phyloP scores from a whole-genome alignment of 805 yeast genomes.

The Hanseniaspora pseudoguilliermondii region DNA sequence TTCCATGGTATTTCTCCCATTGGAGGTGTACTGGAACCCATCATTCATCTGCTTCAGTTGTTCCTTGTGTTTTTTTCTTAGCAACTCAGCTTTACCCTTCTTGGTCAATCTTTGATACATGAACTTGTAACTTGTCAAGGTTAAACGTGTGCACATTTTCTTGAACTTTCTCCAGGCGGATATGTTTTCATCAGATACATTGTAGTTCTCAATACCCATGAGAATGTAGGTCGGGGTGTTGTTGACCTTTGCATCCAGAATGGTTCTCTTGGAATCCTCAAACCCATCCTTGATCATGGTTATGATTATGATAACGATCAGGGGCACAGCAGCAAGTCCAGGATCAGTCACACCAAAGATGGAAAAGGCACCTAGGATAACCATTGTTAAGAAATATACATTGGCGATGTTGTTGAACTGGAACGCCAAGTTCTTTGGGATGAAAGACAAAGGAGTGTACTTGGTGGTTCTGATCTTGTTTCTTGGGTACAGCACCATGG shows the following conservation, averaged over 20 bases:
- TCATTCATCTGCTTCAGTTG: conserved; percentile 21
- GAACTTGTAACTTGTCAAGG: conserved; percentile 21
- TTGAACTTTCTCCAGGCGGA: conserved; percentile 60
- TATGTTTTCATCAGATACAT: conserved; percentile 50
- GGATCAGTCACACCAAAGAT: conserved; percentile 77
- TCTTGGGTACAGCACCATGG: conserved; percentile 53
- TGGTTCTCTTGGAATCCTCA: conserved; percentile 67
- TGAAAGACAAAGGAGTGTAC: conserved; percentile 77
- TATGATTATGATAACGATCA: conserved; percentile 60
- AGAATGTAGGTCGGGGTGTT: conserved; percentile 61
- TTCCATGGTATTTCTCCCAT: conserved; percentile 30
- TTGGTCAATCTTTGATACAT: conserved; percentile 25
- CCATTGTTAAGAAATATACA: conserved; percentile 66
- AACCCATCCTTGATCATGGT: conserved; percentile 72
- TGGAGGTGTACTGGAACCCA: conserved; percentile 19
- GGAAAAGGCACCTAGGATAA: conserved; percentile 63
- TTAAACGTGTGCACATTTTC: conserved; percentile 33
- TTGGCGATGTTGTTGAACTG: conserved; percentile 89
- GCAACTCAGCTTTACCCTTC: conserved; percentile 29
- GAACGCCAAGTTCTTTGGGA: conserved; percentile 68
- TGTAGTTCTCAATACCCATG: conserved; percentile 41
- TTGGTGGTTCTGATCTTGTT: conserved; percentile 92
- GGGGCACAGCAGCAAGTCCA: conserved; percentile 60
- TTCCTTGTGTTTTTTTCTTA: conserved; percentile 23
- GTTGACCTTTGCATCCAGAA: conserved; percentile 60